A percentile compares a stretch with the other conserved stretches of the same genome.
phyloP scores from a whole-genome alignment of 2,329 filamentous ascomycete species.

The Aureobasidium sp. region DNA sequence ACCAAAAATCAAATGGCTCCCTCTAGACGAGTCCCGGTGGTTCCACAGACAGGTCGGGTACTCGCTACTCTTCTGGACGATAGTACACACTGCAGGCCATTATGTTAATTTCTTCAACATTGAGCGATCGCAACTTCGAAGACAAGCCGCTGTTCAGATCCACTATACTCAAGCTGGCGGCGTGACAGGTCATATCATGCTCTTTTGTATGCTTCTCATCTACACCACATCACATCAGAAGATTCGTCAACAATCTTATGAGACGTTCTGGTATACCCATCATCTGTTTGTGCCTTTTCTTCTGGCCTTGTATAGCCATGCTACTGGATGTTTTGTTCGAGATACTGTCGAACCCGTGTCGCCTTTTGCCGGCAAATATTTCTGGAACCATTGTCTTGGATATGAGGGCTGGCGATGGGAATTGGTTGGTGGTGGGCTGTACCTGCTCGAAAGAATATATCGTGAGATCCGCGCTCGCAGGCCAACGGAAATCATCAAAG shows the following conservation, averaged over 20 bases:
- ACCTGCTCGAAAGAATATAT: slow-evolving; percentile 81
- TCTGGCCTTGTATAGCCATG: slow-evolving; percentile 89
- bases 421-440: slow-evolving; percentile 75
- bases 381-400: slow-evolving; percentile 90
- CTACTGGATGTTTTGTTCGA: slow-evolving; percentile 91
- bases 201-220: slow-evolving; percentile 98
- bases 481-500: slow-evolving; percentile 82
- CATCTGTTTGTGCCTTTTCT: slow-evolving; percentile 97
- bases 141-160: slow-evolving; percentile 75
- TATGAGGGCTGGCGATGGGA: slow-evolving; percentile 98
- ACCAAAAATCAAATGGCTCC: slow-evolving; percentile 80
- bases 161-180: slow-evolving; percentile 86
- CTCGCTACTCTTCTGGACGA: slow-evolving; percentile 73
- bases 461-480: slow-evolving; percentile 81
- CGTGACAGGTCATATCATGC: slow-evolving; percentile 94
- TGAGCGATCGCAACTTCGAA: slow-evolving; percentile 74
- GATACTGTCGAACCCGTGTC: slow-evolving; percentile 66
- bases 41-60: slow-evolving; percentile 96
- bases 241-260: slow-evolving; percentile 93
- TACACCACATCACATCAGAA: slow-evolving; percentile 91
- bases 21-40: slow-evolving; percentile 94
- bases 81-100: slow-evolving; percentile 69
- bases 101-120: slow-evolving; percentile 99
- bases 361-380: slow-evolving; percentile 72
- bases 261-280: slow-evolving; percentile 99